Conservation (phyloP, 116 monocot species). For the Zostera marina region DNA sequence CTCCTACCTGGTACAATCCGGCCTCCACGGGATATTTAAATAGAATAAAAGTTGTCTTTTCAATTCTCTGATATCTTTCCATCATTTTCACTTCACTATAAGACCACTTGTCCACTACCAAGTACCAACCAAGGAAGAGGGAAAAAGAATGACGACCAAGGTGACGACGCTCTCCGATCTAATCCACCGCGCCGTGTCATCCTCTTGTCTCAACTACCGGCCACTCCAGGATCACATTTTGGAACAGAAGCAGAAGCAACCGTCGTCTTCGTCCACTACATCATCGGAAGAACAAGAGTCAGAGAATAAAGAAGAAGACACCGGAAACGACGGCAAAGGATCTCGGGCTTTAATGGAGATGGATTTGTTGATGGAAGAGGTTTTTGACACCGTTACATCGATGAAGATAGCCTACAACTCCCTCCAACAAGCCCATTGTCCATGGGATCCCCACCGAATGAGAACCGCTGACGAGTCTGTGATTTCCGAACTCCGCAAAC, state of each 20-base stretch:
- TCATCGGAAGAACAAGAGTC: not conserved
- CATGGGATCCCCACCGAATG: constrained; percentile 81
- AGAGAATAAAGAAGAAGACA: constrained; percentile 10
- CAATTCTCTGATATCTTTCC: no score
- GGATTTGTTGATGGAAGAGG: constrained; percentile 34
- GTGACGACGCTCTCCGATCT: constrained; percentile 15
- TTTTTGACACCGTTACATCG: constrained; percentile 42
- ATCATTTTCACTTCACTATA: no score
- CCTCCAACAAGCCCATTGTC: constrained; percentile 68
- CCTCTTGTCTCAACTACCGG: constrained; percentile 12
- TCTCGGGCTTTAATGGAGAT: constrained; percentile 7
- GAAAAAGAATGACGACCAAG: constrained; percentile 4
- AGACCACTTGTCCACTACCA: no score
- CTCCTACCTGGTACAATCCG: no score
- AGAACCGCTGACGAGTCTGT: constrained; percentile 54
- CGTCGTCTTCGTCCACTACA: not conserved
- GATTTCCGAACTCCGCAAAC: constrained; percentile 50
- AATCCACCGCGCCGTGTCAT: constrained; percentile 8
- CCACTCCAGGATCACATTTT: not conserved
- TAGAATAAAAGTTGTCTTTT: no score
- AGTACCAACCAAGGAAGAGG: not conserved
- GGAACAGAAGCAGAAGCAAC: not conserved
- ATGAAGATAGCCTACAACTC: constrained; percentile 56
- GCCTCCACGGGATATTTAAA: no score
- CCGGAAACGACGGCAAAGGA: not conserved